phyloP scores from a whole-genome alignment of 2,329 filamentous ascomycete genomes.

The Hypoxylon rubiginosum region DNA sequence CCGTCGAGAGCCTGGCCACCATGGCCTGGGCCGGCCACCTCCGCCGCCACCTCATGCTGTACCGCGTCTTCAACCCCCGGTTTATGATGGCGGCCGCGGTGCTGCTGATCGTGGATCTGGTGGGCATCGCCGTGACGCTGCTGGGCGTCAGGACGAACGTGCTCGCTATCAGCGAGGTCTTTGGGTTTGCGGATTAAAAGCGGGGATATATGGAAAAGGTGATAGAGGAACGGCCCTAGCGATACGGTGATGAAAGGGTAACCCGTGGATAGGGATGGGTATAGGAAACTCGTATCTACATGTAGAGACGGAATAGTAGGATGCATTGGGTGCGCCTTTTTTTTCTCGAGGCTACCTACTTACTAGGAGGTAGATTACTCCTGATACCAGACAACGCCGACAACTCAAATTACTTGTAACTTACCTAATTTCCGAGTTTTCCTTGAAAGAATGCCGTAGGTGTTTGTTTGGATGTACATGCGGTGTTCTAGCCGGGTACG shows the following conservation, averaged over 20 bases:
- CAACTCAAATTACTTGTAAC: neutral
- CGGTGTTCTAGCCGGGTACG: neutral
- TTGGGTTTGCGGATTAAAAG: constrained; percentile 77
- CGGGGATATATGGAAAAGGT: neutral
- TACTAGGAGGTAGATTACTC: too few species aligned
- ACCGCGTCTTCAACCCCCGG: constrained; percentile 89
- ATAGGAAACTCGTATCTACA: neutral
- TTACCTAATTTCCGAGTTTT: neutral
- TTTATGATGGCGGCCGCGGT: constrained; percentile 86
- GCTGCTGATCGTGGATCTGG: constrained; percentile 81
- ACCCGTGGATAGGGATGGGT: neutral
- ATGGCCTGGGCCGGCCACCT: constrained; percentile 92
- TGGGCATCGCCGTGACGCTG: constrained; percentile 78
- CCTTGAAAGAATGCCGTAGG: too few species aligned
- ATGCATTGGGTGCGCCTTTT: too few species aligned
- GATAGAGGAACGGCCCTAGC: neutral
- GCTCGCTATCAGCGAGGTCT: constrained; percentile 85
- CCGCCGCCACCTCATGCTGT: constrained; percentile 94
- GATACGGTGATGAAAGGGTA: neutral
- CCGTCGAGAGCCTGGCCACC: constrained; percentile 84
- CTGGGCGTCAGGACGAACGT: constrained; percentile 82
- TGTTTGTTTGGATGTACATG: too few species aligned
- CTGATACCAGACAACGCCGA: neutral
- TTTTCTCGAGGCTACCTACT: too few species aligned
- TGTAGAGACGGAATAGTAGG: neutral